Evolutionary conservation across 2,329 filamentous ascomycete species (phyloP).

Genomic region (Aspergillus fumigatiaffinis): DNA sequence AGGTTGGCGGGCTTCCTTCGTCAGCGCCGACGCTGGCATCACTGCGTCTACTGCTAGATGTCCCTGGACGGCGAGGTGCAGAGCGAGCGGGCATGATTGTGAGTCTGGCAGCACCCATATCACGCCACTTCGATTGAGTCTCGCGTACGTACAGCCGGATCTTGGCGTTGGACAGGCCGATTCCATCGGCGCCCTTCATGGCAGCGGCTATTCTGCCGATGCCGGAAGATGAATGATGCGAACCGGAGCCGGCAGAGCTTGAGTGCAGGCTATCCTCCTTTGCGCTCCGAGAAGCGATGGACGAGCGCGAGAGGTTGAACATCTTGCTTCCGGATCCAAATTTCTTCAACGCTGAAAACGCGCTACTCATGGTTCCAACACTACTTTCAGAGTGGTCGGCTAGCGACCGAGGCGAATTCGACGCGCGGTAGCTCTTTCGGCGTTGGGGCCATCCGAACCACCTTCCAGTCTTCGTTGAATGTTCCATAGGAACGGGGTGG

Average conservation of each 20-base stretch:
- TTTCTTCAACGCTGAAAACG: slow-evolving; percentile 71
- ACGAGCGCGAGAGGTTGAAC: slow-evolving; percentile 81
- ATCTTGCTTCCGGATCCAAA: slow-evolving; percentile 68
- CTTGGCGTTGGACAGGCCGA: slow-evolving; percentile 67
- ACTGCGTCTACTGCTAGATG: slow-evolving; percentile 51
- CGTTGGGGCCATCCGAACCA: slow-evolving; percentile 51
- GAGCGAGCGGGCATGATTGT: slow-evolving; percentile 66
- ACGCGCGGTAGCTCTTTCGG: slow-evolving; percentile 55
- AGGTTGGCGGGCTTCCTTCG: slow-evolving; percentile 25
- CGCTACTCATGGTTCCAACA: slow-evolving; percentile 70
- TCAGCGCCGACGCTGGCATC: slow-evolving; percentile 21
- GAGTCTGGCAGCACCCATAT: slow-evolving; percentile 79
- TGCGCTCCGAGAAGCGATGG: slow-evolving; percentile 57
- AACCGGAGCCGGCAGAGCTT: slow-evolving; percentile 45
- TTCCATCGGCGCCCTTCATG: slow-evolving; percentile 55
- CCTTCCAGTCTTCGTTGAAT: slow-evolving; percentile 36
- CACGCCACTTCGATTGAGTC: slow-evolving; percentile 75
- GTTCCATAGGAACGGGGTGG: slow-evolving; percentile 51
- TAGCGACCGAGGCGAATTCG: slow-evolving; percentile 52
- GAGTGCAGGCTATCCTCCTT: slow-evolving; percentile 56
- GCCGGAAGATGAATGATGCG: slow-evolving; percentile 52
- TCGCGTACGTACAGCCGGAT: slow-evolving; percentile 82
- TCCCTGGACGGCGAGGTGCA: slow-evolving; percentile 28
- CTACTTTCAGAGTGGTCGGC: slow-evolving; percentile 68
- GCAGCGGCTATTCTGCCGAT: slow-evolving; percentile 48